phyloP scores from a whole-genome alignment of 2,329 filamentous ascomycete species.

The Verticillium nonalfalfae region DNA sequence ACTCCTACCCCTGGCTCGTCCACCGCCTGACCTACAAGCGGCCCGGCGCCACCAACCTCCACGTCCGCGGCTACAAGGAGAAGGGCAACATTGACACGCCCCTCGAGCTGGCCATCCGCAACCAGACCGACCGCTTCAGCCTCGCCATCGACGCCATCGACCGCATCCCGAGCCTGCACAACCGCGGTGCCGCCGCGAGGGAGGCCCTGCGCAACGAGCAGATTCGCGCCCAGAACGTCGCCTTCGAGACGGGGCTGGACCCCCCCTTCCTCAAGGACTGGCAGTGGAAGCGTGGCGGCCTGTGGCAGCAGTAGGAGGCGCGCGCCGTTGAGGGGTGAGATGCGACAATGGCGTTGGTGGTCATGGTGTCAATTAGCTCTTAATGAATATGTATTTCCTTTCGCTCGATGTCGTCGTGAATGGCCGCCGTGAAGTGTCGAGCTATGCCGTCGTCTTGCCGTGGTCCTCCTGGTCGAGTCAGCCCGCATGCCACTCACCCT shows the following conservation, averaged over 20 bases:
- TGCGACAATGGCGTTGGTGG: not conserved
- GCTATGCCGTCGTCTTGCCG: no score
- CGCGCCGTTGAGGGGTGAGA: no score
- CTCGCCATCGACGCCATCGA: slow-evolving; percentile 74
- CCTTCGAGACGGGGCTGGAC: slow-evolving; percentile 66
- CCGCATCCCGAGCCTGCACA: slow-evolving; percentile 54
- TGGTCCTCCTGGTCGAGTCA: not conserved
- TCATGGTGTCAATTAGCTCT: not conserved
- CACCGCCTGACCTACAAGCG: slow-evolving; percentile 73
- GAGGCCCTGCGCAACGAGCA: slow-evolving; percentile 60
- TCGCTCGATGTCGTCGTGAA: not conserved
- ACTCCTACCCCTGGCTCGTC: slow-evolving; percentile 75
- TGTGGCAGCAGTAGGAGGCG: not conserved
- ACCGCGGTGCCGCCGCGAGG: slow-evolving; percentile 54
- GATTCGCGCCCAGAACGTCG: slow-evolving; percentile 56
- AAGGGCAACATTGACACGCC: slow-evolving; percentile 83
- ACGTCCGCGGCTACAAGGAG: slow-evolving; percentile 74
- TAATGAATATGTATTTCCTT: not conserved
- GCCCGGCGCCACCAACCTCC: slow-evolving; percentile 57
- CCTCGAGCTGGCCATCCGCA: slow-evolving; percentile 70
- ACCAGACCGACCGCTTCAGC: slow-evolving; percentile 71
- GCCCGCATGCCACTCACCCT: no score
- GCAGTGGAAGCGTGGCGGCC: slow-evolving; percentile 42
- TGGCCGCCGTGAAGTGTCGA: no score
- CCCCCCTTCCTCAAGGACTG: slow-evolving; percentile 59